Conservation (phyloP, 2,329 filamentous ascomycete genomes). For the Hypoxylon sp. region DNA sequence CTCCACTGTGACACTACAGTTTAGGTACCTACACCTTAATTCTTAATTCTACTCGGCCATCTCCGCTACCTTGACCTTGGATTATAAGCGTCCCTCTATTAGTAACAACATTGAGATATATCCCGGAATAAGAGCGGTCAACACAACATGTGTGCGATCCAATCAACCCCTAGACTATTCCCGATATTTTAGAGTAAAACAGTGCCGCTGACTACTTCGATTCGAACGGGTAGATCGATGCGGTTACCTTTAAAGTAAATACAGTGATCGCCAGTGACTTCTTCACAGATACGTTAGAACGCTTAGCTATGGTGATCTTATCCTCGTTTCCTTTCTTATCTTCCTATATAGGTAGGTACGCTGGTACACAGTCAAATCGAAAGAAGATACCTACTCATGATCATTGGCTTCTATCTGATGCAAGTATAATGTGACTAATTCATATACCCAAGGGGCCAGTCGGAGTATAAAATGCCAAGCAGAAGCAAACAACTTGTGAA, state of each 20-base stretch:
- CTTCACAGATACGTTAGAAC: not conserved
- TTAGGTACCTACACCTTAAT: slow-evolving; percentile 28
- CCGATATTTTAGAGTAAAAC: not conserved
- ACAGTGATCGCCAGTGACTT: not conserved
- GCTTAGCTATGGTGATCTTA: slow-evolving; percentile 20
- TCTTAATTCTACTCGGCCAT: slow-evolving; percentile 27
- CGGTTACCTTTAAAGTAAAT: not conserved
- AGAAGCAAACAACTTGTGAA: not conserved
- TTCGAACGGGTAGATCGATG: slow-evolving; percentile 5
- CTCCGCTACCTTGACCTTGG: slow-evolving; percentile 27
- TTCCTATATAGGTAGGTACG: not conserved
- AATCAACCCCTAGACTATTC: not conserved
- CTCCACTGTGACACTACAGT: slow-evolving; percentile 24
- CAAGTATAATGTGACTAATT: slow-evolving; percentile 9
- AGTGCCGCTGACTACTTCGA: not conserved
- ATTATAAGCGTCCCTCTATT: not conserved
- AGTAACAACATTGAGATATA: not conserved
- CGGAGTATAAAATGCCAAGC: slow-evolving; percentile 8
- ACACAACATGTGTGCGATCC: not conserved
- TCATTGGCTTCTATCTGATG: slow-evolving; percentile 1
- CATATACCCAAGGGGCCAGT: slow-evolving; percentile 4
- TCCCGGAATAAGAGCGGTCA: slow-evolving; percentile 2
- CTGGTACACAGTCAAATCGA: slow-evolving; percentile 16
- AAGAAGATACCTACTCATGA: not conserved
- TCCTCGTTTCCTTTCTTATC: no score